Conservation (phyloP, 2,329 filamentous ascomycete species). For the Didymella segeticola region DNA sequence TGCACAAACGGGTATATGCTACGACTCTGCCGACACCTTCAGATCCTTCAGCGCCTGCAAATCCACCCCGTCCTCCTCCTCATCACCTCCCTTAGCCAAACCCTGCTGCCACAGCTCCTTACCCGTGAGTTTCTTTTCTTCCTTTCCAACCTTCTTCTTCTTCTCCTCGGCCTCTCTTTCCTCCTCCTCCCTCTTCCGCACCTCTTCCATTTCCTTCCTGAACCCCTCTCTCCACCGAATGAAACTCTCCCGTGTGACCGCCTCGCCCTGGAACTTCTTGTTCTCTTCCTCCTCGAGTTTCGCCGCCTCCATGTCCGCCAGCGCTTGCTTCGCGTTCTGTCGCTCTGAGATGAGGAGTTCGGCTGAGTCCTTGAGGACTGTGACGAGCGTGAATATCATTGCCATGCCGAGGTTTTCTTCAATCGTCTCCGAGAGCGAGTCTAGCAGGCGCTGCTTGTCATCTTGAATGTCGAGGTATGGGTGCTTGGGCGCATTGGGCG, state of each 20-base stretch:
- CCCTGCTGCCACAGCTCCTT: conserved; percentile 59
- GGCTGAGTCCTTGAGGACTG: conserved; percentile 86
- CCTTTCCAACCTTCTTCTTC: conserved; percentile 60
- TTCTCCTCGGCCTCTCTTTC: conserved; percentile 75
- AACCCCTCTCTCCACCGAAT: conserved; percentile 82
- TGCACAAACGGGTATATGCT: conserved; percentile 33
- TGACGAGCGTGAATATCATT: conserved; percentile 94
- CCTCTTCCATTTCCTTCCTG: conserved; percentile 78
- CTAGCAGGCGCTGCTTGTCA: conserved; percentile 78
- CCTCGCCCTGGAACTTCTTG: conserved; percentile 90
- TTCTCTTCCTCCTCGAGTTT: conserved; percentile 91
- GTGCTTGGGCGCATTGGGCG: conserved; percentile 73
- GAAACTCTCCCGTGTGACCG: conserved; percentile 87
- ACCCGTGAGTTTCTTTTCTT: conserved; percentile 80
- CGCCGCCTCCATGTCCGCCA: conserved; percentile 61
- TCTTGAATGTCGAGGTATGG: conserved; percentile 78
- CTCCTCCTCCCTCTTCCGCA: conserved; percentile 62
- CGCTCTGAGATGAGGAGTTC: conserved; percentile 82
- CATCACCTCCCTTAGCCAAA: conserved; percentile 68
- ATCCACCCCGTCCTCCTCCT: conserved; percentile 66
- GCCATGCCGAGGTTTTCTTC: conserved; percentile 96
- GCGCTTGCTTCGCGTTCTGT: conserved; percentile 65
- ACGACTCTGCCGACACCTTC: conserved; percentile 55
- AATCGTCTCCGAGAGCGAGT: conserved; percentile 74
- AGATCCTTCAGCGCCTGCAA: conserved; percentile 51